Evolutionary conservation across 2,329 filamentous ascomycete genomes (phyloP), one percentile per base, ranked within the genome.

Genomic region (Neoscytalidium dimidiatum): DNA sequence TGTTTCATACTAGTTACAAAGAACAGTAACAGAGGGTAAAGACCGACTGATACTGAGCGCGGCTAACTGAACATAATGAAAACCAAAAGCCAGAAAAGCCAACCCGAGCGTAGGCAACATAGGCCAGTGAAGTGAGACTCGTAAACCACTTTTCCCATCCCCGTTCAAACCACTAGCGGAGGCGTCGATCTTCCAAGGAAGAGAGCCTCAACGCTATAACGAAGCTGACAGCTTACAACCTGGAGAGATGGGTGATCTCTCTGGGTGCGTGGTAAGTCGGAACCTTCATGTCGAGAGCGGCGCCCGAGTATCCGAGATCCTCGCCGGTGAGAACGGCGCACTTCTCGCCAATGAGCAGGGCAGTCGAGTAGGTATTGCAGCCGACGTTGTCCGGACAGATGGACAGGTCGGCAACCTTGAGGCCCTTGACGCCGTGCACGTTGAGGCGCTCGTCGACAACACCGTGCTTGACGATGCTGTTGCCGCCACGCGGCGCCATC

Each of bases 331-430:
- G 83, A 66, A 90, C 79, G 1, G 89, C 88, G 60, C 85, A 88
- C 82, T 92, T 92, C 81, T 92, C 90, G 43, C 90, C 90, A 66
- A 92, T 92, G 57, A 92, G 82, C 9, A 92, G 82, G 4, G 90
- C 90, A 38, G 89, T 92, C 67, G 86, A 85, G 75, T 88, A 88
- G 14, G 62, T 64, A 56, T 65, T 65, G n/a, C 86, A 88, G 67
- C 88, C 90, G 23, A 92, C 90, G 68, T 92, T 93, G 76, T 92
- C 90, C 0, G 90, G 90, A 77, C 90, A 92, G 80, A 92, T 91
- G 58, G 84, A 88, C 49, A 92, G 77, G 76, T 93, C 90, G 13
- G 89, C 89, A 26, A 92, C 90, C 84, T 92, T 92, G 71, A 93
- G 84, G 17, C 88, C 88, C 81, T 91, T 85, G 69, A 92, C 89